Evolutionary conservation across 192 early-diverging fungal species (phyloP).

Genomic region (Radiomyces spectabilis): DNA sequence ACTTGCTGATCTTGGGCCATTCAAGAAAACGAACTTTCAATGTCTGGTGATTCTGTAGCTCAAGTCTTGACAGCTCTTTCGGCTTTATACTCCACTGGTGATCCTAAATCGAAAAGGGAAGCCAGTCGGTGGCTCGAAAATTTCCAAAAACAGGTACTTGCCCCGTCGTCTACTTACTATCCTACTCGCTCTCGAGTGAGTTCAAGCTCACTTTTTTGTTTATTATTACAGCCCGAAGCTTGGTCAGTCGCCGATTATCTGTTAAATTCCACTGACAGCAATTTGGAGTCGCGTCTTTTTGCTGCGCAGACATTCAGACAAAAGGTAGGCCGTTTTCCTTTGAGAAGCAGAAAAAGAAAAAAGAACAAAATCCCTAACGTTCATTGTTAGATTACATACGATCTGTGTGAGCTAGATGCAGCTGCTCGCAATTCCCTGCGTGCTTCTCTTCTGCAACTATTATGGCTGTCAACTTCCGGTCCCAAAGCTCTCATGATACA

Average conservation of each 20-base stretch:
- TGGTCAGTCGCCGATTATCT: conserved; percentile 79
- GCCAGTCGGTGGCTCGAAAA: conserved; percentile 75
- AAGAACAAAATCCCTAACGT: not conserved
- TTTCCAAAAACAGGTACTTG: conserved; percentile 81
- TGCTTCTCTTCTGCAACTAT: conserved; percentile 69
- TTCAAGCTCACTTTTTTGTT: not conserved
- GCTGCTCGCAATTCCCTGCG: conserved; percentile 56
- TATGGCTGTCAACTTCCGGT: conserved; percentile 46
- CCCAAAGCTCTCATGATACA: conserved; percentile 68
- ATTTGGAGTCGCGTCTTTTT: conserved; percentile 67
- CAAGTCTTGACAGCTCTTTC: conserved; percentile 37
- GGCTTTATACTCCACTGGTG: conserved; percentile 35
- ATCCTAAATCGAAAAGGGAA: conserved; percentile 34
- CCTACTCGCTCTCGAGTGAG: not conserved
- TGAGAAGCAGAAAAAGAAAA: not conserved
- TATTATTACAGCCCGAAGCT: conserved; percentile 55
- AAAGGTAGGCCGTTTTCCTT: no score
- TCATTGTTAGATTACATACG: conserved; percentile 60
- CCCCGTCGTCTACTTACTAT: not conserved
- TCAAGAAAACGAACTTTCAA: no score
- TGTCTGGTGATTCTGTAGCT: conserved; percentile 16
- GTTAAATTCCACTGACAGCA: conserved; percentile 46
- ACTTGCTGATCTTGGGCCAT: no score
- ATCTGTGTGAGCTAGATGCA: conserved; percentile 68
- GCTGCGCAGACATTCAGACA: conserved; percentile 90